These are phyloP conservation scores for Boletus sp. DNA, from an alignment of 768 basidiomycete species.

Conservation along the genomic window DNA sequence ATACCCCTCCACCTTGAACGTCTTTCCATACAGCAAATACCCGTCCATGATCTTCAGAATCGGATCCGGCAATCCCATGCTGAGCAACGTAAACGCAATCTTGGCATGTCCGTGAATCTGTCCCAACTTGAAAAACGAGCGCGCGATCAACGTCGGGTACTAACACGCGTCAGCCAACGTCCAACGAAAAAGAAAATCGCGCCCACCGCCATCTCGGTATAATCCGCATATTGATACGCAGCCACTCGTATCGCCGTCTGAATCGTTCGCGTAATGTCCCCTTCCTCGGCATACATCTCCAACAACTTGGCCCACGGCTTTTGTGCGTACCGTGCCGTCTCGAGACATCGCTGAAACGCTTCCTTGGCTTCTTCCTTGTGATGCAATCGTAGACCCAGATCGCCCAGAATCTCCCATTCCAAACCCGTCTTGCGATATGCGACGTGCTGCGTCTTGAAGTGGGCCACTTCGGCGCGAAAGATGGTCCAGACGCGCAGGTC, in stretches of 20 bases:
- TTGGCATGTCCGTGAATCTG: slow-evolving; percentile 92
- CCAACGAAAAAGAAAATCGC: not conserved
- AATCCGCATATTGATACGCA: slow-evolving; percentile 89
- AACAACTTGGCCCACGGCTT: slow-evolving; percentile 94
- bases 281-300: slow-evolving; percentile 96
- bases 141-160: slow-evolving; percentile 90
- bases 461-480: slow-evolving; percentile 96
- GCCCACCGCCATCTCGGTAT: slow-evolving; percentile 84
- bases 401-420: slow-evolving; percentile 98
- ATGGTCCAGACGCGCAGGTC: slow-evolving; percentile 98
- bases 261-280: slow-evolving; percentile 85
- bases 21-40: slow-evolving; percentile 83
- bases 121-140: slow-evolving; percentile 90
- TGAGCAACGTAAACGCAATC: slow-evolving; percentile 88
- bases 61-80: slow-evolving; percentile 90
- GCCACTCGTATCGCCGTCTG: slow-evolving; percentile 92
- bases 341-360: slow-evolving; percentile 92
- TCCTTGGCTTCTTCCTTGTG: slow-evolving; percentile 99
- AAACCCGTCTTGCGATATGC: slow-evolving; percentile 95
- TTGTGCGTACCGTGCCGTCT: slow-evolving; percentile 77
- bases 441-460: slow-evolving; percentile 98
- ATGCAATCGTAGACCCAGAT: slow-evolving; percentile 87
- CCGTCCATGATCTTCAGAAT: slow-evolving; percentile 93
- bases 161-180: not conserved
- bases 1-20: slow-evolving; percentile 85